Evolutionary conservation across 208 protist species (phyloP), one percentile per base, ranked within the genome.

Genomic region (Wallacemonas sp.): DNA sequence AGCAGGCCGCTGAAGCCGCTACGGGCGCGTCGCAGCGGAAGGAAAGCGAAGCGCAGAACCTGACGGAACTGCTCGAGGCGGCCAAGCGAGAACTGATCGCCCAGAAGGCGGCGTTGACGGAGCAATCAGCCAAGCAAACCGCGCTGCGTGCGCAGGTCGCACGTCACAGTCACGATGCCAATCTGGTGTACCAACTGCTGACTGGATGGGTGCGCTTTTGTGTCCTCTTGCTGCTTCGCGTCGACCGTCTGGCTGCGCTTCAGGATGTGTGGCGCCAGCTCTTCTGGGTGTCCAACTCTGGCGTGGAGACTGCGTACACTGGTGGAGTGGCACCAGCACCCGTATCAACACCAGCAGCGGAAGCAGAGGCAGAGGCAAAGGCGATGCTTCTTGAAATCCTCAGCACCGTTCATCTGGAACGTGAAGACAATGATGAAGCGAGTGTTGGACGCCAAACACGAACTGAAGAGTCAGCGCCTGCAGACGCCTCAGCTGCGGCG

Each of bases 31-130:
- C 24, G 27, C 14, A 34, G 0, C 3, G 39, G 19, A 23, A 32
- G 32, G 38, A 60, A 4, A 34, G 2, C 11, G 29, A 61, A 44
- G 14, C 21, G 32, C 19, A 70, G 27, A 26, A 16, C 63, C 16
- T 47, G 14, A 2, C 17, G 14, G 61, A 30, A 21, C 17, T 26
- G 3, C 39, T 49, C 1, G 48, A 72, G 44, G 44, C 34, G 1
- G 58, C 61, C 23, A 36, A 68, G 8, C 46, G 68, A 38, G 54
- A 54, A 16, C 57, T 67, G 2, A 2, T 63, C 1, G 23, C 16
- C 6, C 65, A 77, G 36, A 17, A 26, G 12, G 34, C 24, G 34
- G 29, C 19, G 8, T 12, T 74, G 47, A 17, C 41, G 14, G 71
- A 72, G 6, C 58, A 64, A 19, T n/a, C 39, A 16, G 33, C 23